Evolutionary conservation across 139 green algal species (phyloP), one percentile per base, ranked within the genome.

Genomic region (Tetraselmis striata): DNA sequence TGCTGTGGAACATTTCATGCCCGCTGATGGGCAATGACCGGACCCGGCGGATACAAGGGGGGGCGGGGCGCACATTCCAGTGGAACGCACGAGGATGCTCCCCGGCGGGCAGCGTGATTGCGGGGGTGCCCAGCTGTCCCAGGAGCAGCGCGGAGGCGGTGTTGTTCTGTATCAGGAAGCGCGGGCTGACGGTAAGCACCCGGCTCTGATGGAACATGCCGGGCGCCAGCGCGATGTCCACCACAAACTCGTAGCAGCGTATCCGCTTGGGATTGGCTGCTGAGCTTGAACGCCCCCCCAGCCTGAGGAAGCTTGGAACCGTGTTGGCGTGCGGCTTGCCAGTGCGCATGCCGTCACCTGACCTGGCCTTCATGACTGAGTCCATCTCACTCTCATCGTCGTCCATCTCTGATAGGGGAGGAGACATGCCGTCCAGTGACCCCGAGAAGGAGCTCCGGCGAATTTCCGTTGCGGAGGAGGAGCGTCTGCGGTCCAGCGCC

Each of bases 131-230:
- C 23, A 76, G 59, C 83, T 91, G 85, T 23, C 31, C 45, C 28
- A 82, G 83, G 29, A 88, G 83, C 31, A 92, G 76, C 30, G 78
- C 24, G 74, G 83, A 45, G 5, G 24, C 32, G 78, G 78, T 85
- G 76, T 79, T 83, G 83, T 92, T 92, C 29, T 81, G 75, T 18
- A 92, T 81, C 32, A 91, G 30, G 30, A 89, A 90, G 30, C 87
- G 82, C 0, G 84, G 76, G 23, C 75, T 86, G 79, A 92, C 76
- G 23, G 81, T 90, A 30, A 92, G 75, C 1, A 92, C 81, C 79
- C 89, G 78, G 45, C 84, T 88, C 23, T 59, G 67, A 59, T 86
- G 67, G 78, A 87, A 92, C 29, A 82, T 77, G 11, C 32, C 67
- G 0, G 88, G 88, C 1, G 80, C 88, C 2, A 88, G 30, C 25